Evolutionary conservation across 768 basidiomycete genomes (phyloP), one percentile per base, ranked within the genome.

Genomic region (Amanita molliuscula): DNA sequence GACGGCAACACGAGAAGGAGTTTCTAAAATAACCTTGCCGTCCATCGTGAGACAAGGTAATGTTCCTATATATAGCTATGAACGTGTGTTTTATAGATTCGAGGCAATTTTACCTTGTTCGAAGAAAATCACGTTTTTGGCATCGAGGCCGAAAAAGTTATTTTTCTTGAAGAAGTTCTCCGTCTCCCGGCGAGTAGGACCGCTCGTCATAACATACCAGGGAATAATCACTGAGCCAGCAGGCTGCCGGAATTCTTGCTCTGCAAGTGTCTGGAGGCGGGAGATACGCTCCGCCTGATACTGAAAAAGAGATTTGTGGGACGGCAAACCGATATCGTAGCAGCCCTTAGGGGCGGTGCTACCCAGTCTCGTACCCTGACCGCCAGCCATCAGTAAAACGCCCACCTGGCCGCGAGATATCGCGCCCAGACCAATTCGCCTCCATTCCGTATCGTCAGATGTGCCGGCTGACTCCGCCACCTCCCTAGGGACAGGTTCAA

Each of bases 151-250:
- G 62, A 97, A 99, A 70, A 76, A 88, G 2, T 66, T 64, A 67
- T 92, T 76, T 53, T 77, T 70, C 54, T 69, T 70, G 69, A 98
- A 97, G 74, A 85, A 98, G 23, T 69, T 69, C 65, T 90, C 88
- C 20, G 96, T 98, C 31, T 84, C 87, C 35, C 67, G 72, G 56
- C 92, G 80, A 31, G 96, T 99, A 34, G 95, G 96, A 20, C 94
- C 94, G 61, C 89, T 93, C 50, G 95, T 98, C 96, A 99, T 99
- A 60, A 99, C 82, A 69, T 97, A 98, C 96, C 96, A 98, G 33
- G 90, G 89, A 50, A 98, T 80, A 47, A 79, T 65, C 47, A 90
- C 87, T 1, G 79, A 77, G 44, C 77, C 79, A 15, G 67, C 62
- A 13, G 76, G 66, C 58, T 81, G 81, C 34, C 66, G 62, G 44